Evolutionary conservation across 1,139 yeast species (phyloP), one percentile per base, ranked within the genome.

Genomic region (Diutina siamensis): DNA sequence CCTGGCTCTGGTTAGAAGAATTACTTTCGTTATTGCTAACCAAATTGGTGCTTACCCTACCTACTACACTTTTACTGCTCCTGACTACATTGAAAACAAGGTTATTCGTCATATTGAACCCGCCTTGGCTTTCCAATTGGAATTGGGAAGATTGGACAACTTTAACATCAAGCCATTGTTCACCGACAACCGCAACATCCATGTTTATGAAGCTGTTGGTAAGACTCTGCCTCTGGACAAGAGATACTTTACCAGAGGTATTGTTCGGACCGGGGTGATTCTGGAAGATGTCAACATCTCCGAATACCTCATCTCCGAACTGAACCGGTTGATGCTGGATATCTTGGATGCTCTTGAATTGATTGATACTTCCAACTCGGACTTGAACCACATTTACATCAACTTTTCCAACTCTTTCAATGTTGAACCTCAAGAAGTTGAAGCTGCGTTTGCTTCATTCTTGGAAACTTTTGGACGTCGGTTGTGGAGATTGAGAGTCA

Each of bases 41-140:
- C 76, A 73, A 46, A 78, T 80, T 57, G 97, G 97, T 53, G 64
- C 83, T 44, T 88, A 92, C 67, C 98, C 98, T 56, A 85, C 84
- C 64, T 92, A 92, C 71, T 94, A 83, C 68, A 92, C 98, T 38
- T 94, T 85, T 74, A 85, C 86, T 57, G 95, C 94, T 50, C 95
- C 95, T 45, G 76, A 75, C 36, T 92, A 84, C 63, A 56, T 57
- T 40, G 94, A 83, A 65, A 95, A 92, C 68, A 79, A 83, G 67
- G 89, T 89, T 34, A 86, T 92, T 62, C 89, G 98, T 71, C 97
- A 92, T 61, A 87, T 92, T 58, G 98, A 92, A 66, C 98, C 98
- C 31, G 97, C 98, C 42, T 74, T 92, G 58, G 98, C 98, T 48
- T 92, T 82, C 83, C 98, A 92, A 71, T 76, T 92, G 57, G 98